Percentiles rank a stretch among this genome's conserved stretches.
Conservation (phyloP, 352 stramenopile species). For the Lagenidium sp. region DNA sequence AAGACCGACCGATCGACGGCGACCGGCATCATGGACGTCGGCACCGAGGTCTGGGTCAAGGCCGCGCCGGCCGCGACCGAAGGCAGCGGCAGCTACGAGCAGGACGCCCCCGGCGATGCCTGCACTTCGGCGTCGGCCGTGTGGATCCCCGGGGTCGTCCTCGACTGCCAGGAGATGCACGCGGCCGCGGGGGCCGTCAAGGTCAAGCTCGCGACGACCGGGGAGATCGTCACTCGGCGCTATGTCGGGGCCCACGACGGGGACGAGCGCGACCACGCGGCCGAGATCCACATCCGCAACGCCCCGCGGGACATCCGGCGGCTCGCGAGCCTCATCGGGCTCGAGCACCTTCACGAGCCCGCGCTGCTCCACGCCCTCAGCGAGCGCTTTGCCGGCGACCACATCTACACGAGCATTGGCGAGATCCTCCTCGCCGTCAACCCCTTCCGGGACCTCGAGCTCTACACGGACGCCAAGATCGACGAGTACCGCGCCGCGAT, state of each 20-base stretch:
- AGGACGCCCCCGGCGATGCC: too few relatives aligned
- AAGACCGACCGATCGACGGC: too few relatives aligned
- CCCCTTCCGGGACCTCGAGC: conserved; percentile 61
- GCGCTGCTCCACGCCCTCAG: conserved; percentile 72
- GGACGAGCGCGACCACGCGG: conserved; percentile 7
- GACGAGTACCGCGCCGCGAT: conserved; percentile 57
- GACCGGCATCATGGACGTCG: conserved; percentile 78
- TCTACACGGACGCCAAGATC: conserved; percentile 56
- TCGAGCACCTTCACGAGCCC: conserved; percentile 81
- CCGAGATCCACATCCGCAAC: conserved; percentile 67
- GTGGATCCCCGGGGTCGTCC: conserved; percentile 56
- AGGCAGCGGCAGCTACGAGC: too few relatives aligned
- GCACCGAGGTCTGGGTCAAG: conserved; percentile 79
- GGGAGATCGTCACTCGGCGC: conserved; percentile 27
- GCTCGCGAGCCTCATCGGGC: conserved; percentile 59
- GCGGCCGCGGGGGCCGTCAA: conserved; percentile 26
- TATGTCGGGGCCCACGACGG: conserved; percentile 17
- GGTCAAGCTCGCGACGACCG: conserved; percentile 29
- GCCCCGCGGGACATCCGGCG: conserved; percentile 32
- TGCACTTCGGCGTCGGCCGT: too few relatives aligned
- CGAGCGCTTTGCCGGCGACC: conserved; percentile 59
- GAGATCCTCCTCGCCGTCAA: conserved; percentile 83
- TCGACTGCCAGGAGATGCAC: conserved; percentile 47
- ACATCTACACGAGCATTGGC: conserved; percentile 85
- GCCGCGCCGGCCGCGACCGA: too few relatives aligned